Conservation (phyloP, 225 moss, liverwort and hornwort species). For the Anthoceros angustus region DNA sequence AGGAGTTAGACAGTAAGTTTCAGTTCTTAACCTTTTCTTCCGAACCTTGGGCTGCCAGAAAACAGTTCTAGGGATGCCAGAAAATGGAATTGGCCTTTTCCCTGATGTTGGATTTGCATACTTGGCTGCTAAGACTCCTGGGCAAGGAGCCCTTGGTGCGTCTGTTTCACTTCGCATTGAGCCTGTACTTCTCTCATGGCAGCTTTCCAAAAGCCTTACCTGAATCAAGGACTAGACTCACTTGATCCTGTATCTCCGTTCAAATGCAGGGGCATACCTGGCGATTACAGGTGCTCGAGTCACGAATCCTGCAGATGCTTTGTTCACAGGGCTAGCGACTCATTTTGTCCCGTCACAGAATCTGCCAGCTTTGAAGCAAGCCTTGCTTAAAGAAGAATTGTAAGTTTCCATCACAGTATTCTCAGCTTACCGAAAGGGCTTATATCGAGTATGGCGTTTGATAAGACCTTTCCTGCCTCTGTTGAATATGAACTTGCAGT, state of each 20-base stretch:
- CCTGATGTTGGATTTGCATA: conserved; percentile 93
- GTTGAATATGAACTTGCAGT: conserved; percentile 18
- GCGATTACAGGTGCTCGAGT: conserved; percentile 77
- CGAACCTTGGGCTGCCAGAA: conserved; percentile 32
- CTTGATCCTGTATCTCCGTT: neutral
- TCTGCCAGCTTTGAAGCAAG: conserved; percentile 47
- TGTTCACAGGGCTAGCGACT: conserved; percentile 67
- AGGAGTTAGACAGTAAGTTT: neutral
- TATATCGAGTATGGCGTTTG: neutral
- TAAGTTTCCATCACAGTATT: conserved; percentile 17
- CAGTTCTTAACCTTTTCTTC: neutral
- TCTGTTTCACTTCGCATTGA: neutral
- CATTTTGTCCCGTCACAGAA: conserved; percentile 68
- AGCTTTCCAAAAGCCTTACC: neutral
- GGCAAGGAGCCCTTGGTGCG: conserved; percentile 77
- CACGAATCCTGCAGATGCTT: conserved; percentile 69
- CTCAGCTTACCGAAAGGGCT: neutral
- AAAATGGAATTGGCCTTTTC: conserved; percentile 89
- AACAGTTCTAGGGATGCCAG: conserved; percentile 85
- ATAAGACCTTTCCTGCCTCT: neutral
- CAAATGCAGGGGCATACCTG: conserved; percentile 54
- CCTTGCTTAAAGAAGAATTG: conserved; percentile 39
- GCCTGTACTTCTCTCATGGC: neutral
- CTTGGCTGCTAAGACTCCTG: conserved; percentile 57
- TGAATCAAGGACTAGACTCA: neutral